Conservation (phyloP, 2,329 filamentous ascomycete genomes). For the Hymenoscyphus scutula region DNA sequence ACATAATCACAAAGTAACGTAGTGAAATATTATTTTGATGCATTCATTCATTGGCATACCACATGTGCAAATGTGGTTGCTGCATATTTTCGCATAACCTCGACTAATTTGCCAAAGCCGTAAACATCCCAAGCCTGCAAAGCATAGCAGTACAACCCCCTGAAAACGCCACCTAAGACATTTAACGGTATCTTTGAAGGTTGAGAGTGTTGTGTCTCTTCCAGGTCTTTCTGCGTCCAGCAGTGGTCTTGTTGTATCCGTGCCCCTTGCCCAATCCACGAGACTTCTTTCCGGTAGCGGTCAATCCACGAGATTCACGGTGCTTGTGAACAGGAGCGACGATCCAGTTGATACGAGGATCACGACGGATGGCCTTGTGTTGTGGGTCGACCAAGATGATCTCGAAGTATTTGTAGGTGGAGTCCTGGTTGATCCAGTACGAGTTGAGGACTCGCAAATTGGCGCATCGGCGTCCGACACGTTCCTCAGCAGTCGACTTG, state of each 20-base stretch:
- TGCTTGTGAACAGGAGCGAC: conserved; percentile 99
- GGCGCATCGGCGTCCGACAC: conserved; percentile 97
- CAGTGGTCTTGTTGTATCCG: conserved; percentile 97
- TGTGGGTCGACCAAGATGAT: conserved; percentile 99
- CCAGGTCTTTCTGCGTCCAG: conserved; percentile 99
- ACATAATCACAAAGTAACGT: conserved; percentile 3
- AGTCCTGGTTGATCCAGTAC: conserved; percentile 99
- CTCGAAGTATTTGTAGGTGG: conserved; percentile 99
- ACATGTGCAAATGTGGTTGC: conserved; percentile 25
- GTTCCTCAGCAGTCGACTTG: conserved; percentile 97
- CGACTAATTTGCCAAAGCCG: conserved; percentile 15
- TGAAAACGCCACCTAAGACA: conserved; percentile 31
- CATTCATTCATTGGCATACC: conserved; percentile 25
- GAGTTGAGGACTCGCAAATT: conserved; percentile 99
- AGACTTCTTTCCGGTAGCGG: conserved; percentile 98
- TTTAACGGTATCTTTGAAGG: conserved; percentile 94
- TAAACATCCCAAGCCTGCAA: conserved; percentile 27
- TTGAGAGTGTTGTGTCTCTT: conserved; percentile 99
- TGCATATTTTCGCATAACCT: conserved; percentile 8
- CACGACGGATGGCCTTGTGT: conserved; percentile 99
- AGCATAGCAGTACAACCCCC: conserved; percentile 27
- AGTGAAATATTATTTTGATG: conserved; percentile 9
- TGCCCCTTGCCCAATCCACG: conserved; percentile 99
- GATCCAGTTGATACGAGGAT: conserved; percentile 99
- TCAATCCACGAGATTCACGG: conserved; percentile 96